Evolutionary conservation across 164 flowering plant genomes (phyloP), one percentile per base, ranked within the genome.

Genomic region (Platanus orientalis): DNA sequence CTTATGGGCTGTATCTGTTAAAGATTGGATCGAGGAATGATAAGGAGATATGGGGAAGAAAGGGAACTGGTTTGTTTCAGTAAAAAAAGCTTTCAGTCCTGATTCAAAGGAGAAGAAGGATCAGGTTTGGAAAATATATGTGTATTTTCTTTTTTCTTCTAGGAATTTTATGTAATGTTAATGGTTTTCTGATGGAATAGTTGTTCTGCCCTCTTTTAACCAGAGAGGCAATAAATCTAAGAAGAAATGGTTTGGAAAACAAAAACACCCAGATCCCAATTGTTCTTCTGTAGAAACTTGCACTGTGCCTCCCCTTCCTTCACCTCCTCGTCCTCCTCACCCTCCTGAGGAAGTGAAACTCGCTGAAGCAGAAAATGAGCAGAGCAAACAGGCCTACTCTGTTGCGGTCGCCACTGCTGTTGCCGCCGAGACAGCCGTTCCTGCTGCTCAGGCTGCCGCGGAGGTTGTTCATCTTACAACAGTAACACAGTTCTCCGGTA

Each of bases 371-470:
- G 88, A 82, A 69, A 76, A 78, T 69, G 89, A 86, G 67, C 92
- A 85, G 64, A 85, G 75, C 79, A 83, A 79, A 62, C 91, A 87
- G 67, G 88, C 87, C 58, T 79, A 88, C 64, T 76, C 93, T 17
- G 90, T 83, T 63, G 92, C 89, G 3, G 45, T 83, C 71, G 93
- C 96, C 66, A 80, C 93, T 48, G 88, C 97, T 9, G 86, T 70
- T 36, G 98, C 90, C 9, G 97, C 92, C 11, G 90, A 83, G 73
- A 92, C 90, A 7, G 96, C 93, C 19, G 89, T 81, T 57, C 89
- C 92, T 7, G 86, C 91, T n/a, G 90, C 89, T 49, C 92, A 86
- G 71, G 90, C 91, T 7, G 88, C 95, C 36, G 89, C 90, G 0
- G 88, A 87, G 71, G 93, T 86, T n/a, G 90, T 83, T 48, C 78